Base-by-base conservation (phyloP, 306 rosid species). In the Dryas drummondii region DNA sequence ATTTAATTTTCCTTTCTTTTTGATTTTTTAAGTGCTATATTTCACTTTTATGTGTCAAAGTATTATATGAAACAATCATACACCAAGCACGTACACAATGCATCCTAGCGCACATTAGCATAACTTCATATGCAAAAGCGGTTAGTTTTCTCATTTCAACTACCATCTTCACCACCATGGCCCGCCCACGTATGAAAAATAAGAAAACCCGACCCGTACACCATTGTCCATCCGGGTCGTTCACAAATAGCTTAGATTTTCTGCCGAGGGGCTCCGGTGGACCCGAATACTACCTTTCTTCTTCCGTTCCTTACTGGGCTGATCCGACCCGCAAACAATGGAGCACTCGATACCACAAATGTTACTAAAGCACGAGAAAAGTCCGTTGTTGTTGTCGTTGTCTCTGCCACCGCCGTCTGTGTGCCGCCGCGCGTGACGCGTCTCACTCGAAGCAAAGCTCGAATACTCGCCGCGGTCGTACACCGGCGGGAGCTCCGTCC, bases 331-430 rank as follows among this genome's bases (percentile, higher is more conserved):
- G 49, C 97, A 92, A 2, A 96, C 97, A 0, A 96, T 90, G 75
- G 93, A 80, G 76, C 98, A 96, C 61, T 96, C 86, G 45, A 87
- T 82, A 1, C 99, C 99, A 61, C 98, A 96, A 0, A 96, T 90
- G 45, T 89, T 92, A 66, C 99, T 96, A 70, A 96, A 96, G 81
- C 99, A 96, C 4, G 99, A 96, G 79, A 96, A 96, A 26, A 92
- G 69, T 0, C 99, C 97, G 54, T 53, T 77, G 3, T 32, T 32
- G 37, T 32, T 32, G 37, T 32, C 3, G 37, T 32, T 32, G 37
- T 32, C 37, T 32, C 78, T 88, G 27, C 59, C 70, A 1, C 80
- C 85, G 8, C 85, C 90, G 7, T 92, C 89, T 0, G 82, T 82
- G 47, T 80, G 85, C 52, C 92, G 87, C 14, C 87, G 86, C 6